Base-by-base conservation (phyloP, 208 protist species). In the Crithidia brevicula region DNA sequence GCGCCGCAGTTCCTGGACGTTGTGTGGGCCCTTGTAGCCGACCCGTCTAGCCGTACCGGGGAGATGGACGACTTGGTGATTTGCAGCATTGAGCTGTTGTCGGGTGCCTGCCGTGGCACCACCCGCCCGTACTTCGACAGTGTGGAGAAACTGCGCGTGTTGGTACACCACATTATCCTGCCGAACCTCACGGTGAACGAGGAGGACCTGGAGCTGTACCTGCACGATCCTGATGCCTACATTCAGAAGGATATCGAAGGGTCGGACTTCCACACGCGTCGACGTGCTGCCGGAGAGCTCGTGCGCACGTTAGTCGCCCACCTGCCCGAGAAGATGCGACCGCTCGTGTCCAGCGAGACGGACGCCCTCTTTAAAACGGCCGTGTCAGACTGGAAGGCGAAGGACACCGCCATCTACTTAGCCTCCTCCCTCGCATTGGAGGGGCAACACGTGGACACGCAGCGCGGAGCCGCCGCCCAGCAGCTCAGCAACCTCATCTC, bases 191-290 rank as follows among this genome's bases (percentile, higher is more conserved):
- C 65, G 15, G 69, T 98, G 18, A 63, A 57, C n/a, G 84, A 98
- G 38, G 77, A 84, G 27, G 98, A 99, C 58, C 64, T 98, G 57
- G 97, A 98, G 42, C 59, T 94, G 3, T 99, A 97, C 70, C 84
- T 93, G 52, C 74, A 95, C 33, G 92, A 98, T n/a, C 73, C 89
- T 16, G 94, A 99, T 71, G 96, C 97, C 71, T 99, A 98, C 78
- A 98, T 99, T 36, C 86, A 98, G 59, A 77, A 83, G 10, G 98
- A 99, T 76, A 95, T 99, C 61, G 98, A 99, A 70, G 98, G 98
- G 47, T 97, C 88, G 58, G 94, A 97, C 72, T 83, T 92, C 57
- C 92, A 98, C 66, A 97, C 92, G 10, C 80, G 98, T 42, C 83
- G 98, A 58, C 92, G 97, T 47, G 89, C 93, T 9, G 86, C 95